These are phyloP conservation scores for Cercophora newfieldiana DNA, from an alignment of 495 filamentous ascomycete genomes.

Conservation along the genomic window DNA sequence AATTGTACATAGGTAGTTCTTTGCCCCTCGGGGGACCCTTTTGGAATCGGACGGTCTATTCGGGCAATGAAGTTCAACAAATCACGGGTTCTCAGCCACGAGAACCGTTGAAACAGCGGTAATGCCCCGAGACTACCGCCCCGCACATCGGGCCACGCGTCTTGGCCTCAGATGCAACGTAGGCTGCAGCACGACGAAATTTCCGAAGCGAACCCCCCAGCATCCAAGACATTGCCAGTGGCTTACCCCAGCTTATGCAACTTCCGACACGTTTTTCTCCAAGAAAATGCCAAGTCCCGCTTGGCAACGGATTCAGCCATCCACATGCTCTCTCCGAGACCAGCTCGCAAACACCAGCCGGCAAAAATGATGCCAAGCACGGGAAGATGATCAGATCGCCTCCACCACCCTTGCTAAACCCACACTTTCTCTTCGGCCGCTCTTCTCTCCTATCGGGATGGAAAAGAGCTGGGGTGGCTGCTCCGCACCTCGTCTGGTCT, in stretches of 20 bases:
- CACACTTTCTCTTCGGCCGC: no score
- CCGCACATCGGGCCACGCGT: background rate
- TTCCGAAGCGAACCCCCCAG: no score
- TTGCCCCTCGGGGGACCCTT: no score
- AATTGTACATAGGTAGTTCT: no score
- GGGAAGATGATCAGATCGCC: background rate
- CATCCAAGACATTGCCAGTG: background rate
- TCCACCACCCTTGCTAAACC: no score
- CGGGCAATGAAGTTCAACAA: background rate
- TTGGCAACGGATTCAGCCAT: background rate
- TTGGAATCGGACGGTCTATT: background rate
- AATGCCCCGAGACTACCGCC: background rate
- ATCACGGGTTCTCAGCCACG: background rate
- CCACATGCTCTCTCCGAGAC: background rate
- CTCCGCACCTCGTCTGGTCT: no score
- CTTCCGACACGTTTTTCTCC: background rate
- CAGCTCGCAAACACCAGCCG: background rate
- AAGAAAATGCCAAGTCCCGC: background rate
- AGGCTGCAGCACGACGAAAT: background rate
- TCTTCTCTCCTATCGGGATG: no score
- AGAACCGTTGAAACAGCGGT: background rate
- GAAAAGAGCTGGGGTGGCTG: no score
- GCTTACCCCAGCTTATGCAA: background rate
- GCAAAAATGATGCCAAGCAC: background rate
- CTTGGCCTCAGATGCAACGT: background rate